Base-by-base conservation (phyloP, 371 early-diverging fungal genomes). In the Lichtheimia corymbifera region DNA sequence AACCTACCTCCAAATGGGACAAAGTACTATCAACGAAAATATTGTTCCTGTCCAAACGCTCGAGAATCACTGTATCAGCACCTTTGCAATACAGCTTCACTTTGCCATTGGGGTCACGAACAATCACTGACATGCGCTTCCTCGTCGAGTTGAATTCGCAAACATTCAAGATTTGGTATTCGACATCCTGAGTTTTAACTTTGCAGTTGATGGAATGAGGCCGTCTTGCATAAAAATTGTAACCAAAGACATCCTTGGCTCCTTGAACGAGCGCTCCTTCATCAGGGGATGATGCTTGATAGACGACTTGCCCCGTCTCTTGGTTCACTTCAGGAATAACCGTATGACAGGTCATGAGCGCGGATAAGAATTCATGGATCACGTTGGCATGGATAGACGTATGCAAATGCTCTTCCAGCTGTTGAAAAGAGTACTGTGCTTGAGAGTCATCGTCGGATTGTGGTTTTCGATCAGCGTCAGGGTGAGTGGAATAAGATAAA, bases 121-220 rank as follows among this genome's bases (percentile, higher is more conserved):
- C 80, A 27, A 98, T 75, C 2, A 92, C 91, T 2, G 94, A 93
- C 99, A 98, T 97, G 53, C 99, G 88, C 70, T 98, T 98, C 42
- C 99, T 85, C 17, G 96, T 96, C 43, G 93, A 93, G 70, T 97
- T 97, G 83, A 98, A 98, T 71, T 98, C 99, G 73, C 93, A 93
- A 52, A 97, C 91, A 65, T 95, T 93, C 30, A 98, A 74, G 44
- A 98, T 85, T 71, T 96, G 91, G 66, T 84, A 95, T 61, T 91
- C 88, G 41, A 75, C 53, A 28, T 86, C 83, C 1, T 72, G 62
- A 0, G 85, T 91, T 58, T 85, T 78, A 28, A 88, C 82, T n/a
- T 66, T 67, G 53, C 93, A 86, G 18, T 82, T 86, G 53, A 97
- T 93, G 0, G 93, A 91, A 53, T 89, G 89, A 9, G 97, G 96